Evolutionary conservation across 345 rosid species (phyloP).

Genomic region (Salix suchowensis): DNA sequence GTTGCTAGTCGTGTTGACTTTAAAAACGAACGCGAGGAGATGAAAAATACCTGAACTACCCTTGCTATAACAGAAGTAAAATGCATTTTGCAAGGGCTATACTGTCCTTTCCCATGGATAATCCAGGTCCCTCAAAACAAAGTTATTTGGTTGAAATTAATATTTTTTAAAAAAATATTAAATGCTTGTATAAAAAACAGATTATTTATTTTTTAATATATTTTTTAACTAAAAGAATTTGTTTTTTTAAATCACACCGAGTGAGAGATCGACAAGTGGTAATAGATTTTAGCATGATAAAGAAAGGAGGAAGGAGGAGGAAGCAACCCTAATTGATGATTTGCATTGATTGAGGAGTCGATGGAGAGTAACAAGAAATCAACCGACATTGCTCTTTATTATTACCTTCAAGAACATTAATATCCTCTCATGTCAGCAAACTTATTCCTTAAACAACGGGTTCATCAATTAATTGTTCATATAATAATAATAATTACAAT

Average conservation of each 20-base stretch:
- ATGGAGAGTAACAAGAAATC: slow-evolving; percentile 28
- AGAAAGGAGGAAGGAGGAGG: not conserved
- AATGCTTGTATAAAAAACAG: too few species aligned
- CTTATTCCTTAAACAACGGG: too few species aligned
- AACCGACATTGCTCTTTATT: slow-evolving; percentile 15
- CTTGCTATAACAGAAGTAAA: too few species aligned
- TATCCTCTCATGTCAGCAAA: too few species aligned
- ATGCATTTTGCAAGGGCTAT: not conserved
- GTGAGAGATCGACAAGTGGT: not conserved
- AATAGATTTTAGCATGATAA: not conserved
- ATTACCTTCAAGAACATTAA: not conserved
- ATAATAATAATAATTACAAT: not conserved
- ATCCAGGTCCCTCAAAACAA: too few species aligned
- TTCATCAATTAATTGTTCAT: not conserved
- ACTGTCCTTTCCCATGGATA: not conserved
- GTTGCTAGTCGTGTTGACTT: not conserved
- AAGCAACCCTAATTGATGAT: slow-evolving; percentile 15
- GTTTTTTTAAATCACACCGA: not conserved
- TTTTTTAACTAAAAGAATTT: not conserved
- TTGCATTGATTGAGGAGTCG: slow-evolving; percentile 39
- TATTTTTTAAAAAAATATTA: too few species aligned
- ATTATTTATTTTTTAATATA: too few species aligned
- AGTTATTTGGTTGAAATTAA: too few species aligned
- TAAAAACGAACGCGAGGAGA: not conserved
- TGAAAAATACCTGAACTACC: not conserved